A percentile compares a stretch with the other conserved stretches of the same genome.
Conservation (phyloP, 1,284 basidiomycete species). For the Malassezia yamatoensis region DNA sequence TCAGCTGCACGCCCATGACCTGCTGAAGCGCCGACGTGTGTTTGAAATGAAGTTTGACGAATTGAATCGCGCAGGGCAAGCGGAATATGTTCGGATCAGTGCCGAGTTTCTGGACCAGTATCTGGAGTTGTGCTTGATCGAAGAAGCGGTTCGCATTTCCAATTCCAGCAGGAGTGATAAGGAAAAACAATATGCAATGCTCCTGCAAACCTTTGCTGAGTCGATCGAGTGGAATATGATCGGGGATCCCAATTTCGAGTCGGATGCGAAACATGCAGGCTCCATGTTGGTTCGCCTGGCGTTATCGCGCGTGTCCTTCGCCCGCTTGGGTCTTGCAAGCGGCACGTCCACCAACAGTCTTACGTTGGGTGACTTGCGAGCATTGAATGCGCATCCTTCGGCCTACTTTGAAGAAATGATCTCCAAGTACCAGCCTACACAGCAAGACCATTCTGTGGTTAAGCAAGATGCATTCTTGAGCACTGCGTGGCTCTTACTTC, state of each 20-base stretch:
- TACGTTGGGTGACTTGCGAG: constrained; percentile 64
- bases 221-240: constrained; percentile 93
- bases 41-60: constrained; percentile 46
- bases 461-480: constrained; percentile 32
- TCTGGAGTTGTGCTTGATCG: constrained; percentile 66
- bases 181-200: constrained; percentile 66
- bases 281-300: constrained; percentile 73
- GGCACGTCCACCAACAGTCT: constrained; percentile 74
- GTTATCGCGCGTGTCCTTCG: constrained; percentile 67
- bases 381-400: constrained; percentile 74
- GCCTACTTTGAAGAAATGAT: constrained; percentile 83
- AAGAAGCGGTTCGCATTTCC: constrained; percentile 75
- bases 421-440: constrained; percentile 53
- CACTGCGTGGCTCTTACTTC: constrained; percentile 37
- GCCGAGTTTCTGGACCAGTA: constrained; percentile 65
- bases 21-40: constrained; percentile 28
- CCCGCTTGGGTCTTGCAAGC: constrained; percentile 78
- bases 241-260: constrained; percentile 53
- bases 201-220: constrained; percentile 69
- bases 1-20: constrained; percentile 63
- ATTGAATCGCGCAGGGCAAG: constrained; percentile 53
- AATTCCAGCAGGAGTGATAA: constrained; percentile 58
- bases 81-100: constrained; percentile 58
- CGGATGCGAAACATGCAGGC: constrained; percentile 19
- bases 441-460: constrained; percentile 31